Evolutionary conservation across 2,329 filamentous ascomycete species (phyloP).

Genomic region (Sporothrix euskadiensis): DNA sequence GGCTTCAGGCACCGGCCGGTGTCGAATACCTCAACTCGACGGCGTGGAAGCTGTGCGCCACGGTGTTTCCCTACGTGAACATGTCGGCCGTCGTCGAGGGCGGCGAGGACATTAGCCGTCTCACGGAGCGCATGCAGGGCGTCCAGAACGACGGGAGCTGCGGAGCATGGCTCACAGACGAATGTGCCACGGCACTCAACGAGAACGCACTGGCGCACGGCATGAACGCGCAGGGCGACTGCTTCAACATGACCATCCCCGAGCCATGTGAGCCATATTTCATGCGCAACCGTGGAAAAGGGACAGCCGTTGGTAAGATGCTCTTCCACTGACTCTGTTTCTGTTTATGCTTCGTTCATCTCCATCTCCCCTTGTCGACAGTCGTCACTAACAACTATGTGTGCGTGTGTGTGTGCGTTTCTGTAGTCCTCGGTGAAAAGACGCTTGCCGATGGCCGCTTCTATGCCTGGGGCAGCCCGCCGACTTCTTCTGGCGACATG

Average conservation of each 20-base stretch:
- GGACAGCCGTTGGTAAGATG: conserved; percentile 18
- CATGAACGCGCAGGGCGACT: conserved; percentile 14
- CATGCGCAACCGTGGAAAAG: conserved; percentile 3
- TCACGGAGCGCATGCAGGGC: not conserved
- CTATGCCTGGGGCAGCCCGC: conserved; percentile 24
- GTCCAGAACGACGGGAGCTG: conserved; percentile 18
- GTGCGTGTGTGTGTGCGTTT: not conserved
- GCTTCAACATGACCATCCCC: conserved; percentile 16
- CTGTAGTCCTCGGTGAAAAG: conserved; percentile 14
- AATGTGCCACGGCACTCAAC: conserved; percentile 19
- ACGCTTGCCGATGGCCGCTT: conserved; percentile 20
- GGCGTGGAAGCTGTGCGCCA: conserved; percentile 27
- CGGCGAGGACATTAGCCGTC: not conserved
- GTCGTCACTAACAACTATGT: not conserved
- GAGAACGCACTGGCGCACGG: conserved; percentile 10
- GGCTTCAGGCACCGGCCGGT: conserved; percentile 18
- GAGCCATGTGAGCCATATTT: conserved; percentile 18
- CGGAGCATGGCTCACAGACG: conserved; percentile 24
- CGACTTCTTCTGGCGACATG: not conserved
- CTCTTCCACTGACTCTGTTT: not conserved
- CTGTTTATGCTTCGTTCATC: too few relatives aligned
- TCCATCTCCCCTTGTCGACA: not conserved
- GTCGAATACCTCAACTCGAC: conserved; percentile 12
- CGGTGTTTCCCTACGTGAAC: conserved; percentile 26
- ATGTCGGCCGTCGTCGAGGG: conserved; percentile 5